These are phyloP conservation scores for Metarhizium robertsii DNA, from an alignment of 2,329 filamentous ascomycete species.

Conservation along the genomic window DNA sequence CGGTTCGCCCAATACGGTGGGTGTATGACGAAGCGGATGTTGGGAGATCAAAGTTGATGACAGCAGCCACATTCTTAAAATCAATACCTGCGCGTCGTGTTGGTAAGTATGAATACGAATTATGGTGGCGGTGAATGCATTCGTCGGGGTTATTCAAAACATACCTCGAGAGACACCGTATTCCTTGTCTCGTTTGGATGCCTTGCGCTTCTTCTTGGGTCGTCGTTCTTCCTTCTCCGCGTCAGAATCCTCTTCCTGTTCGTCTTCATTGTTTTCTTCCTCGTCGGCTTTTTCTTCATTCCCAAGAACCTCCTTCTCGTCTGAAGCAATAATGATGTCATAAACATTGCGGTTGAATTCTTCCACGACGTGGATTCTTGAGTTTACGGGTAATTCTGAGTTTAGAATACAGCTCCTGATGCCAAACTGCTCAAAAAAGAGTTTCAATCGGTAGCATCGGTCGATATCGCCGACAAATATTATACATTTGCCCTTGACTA, in stretches of 20 bases:
- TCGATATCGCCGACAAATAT: constrained; percentile 75
- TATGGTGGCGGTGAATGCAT: constrained; percentile 4
- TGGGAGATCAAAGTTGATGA: constrained; percentile 95
- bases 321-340: constrained; percentile 94
- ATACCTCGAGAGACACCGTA: constrained; percentile 84
- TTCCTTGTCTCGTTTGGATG: constrained; percentile 64
- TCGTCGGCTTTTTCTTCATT: constrained; percentile 40
- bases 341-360: constrained; percentile 97
- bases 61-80: constrained; percentile 88
- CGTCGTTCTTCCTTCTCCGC: constrained; percentile 17
- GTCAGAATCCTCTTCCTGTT: constrained; percentile 25
- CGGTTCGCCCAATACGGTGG: constrained; percentile 92
- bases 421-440: constrained; percentile 95
- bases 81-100: constrained; percentile 51
- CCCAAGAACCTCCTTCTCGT: constrained; percentile 79
- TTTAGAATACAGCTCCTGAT: constrained; percentile 91
- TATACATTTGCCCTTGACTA: constrained; percentile 83
- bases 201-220: constrained; percentile 29
- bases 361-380: constrained; percentile 85
- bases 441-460: constrained; percentile 78
- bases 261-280: constrained; percentile 32
- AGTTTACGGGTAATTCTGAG: constrained; percentile 88
- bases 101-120: background rate
- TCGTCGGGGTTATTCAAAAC: background rate
- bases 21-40: constrained; percentile 84